A percentile compares a stretch with the other conserved stretches of the same genome.
These are phyloP conservation scores for Thymus mandschuricus DNA, from an alignment of 257 asterid species.

Conservation along the genomic window DNA sequence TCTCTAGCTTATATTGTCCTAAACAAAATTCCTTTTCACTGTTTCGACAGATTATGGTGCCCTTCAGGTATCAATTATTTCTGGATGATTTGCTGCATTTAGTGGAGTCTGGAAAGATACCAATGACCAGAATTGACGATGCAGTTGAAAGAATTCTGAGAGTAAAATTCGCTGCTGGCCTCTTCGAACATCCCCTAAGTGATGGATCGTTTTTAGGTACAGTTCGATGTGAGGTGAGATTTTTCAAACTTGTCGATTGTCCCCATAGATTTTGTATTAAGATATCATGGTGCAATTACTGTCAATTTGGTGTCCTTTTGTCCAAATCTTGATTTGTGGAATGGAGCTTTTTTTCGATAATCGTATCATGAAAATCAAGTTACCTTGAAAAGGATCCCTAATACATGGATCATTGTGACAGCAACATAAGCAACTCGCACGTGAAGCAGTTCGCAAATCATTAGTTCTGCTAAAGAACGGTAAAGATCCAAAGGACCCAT, in stretches of 20 bases:
- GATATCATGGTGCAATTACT: no score
- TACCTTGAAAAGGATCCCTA: slow-evolving; percentile 4
- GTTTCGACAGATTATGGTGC: slow-evolving; percentile 77
- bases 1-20: slow-evolving; percentile 8
- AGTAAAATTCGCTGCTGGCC: slow-evolving; percentile 79
- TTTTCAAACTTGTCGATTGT: neutral
- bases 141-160: slow-evolving; percentile 86
- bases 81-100: slow-evolving; percentile 55
- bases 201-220: slow-evolving; percentile 56
- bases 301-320: no score
- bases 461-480: slow-evolving; percentile 78
- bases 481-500: slow-evolving; percentile 55
- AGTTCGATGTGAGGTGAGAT: slow-evolving; percentile 71
- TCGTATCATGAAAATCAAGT: neutral
- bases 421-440: slow-evolving; percentile 74
- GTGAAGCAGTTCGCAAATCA: slow-evolving; percentile 91
- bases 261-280: neutral
- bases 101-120: slow-evolving; percentile 68
- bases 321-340: no score
- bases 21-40: slow-evolving; percentile 13
- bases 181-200: slow-evolving; percentile 70
- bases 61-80: slow-evolving; percentile 63
- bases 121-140: slow-evolving; percentile 76
- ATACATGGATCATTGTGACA: slow-evolving; percentile 36
- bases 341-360: no score